A percentile compares a stretch with the other conserved stretches of the same genome.
These are phyloP conservation scores for Penicillium sp. DNA, from an alignment of 2,329 filamentous ascomycete genomes.

Conservation along the genomic window DNA sequence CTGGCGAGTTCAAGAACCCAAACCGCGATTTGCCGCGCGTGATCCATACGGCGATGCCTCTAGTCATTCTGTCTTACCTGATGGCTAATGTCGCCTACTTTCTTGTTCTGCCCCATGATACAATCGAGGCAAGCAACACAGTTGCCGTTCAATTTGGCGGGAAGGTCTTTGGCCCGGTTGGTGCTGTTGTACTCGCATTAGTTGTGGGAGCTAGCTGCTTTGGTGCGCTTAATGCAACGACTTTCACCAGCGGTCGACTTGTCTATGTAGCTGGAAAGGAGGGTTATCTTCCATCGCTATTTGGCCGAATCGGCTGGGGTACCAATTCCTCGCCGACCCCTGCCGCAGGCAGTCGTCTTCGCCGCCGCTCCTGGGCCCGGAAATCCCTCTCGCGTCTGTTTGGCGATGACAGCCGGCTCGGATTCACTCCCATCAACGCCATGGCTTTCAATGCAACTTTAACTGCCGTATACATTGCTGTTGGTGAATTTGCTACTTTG, in stretches of 20 bases:
- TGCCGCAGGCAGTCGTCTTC: conserved; percentile 40
- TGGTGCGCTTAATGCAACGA: conserved; percentile 89
- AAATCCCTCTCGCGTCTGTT: conserved; percentile 66
- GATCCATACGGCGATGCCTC: conserved; percentile 93
- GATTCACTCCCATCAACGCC: conserved; percentile 92
- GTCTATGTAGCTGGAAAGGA: conserved; percentile 95
- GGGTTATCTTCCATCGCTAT: conserved; percentile 83
- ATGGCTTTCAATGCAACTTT: conserved; percentile 79
- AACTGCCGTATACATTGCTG: conserved; percentile 75
- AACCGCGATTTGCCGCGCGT: conserved; percentile 87
- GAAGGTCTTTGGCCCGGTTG: conserved; percentile 84
- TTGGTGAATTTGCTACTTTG: conserved; percentile 89
- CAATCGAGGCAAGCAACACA: conserved; percentile 87
- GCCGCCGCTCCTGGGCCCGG: conserved; percentile 58
- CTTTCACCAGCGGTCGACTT: conserved; percentile 88
- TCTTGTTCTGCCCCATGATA: conserved; percentile 79
- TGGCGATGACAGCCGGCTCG: conserved; percentile 78
- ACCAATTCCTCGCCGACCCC: conserved; percentile 28
- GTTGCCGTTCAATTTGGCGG: conserved; percentile 93
- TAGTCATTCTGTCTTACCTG: conserved; percentile 89
- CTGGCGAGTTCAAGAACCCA: conserved; percentile 94
- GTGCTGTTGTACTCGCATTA: conserved; percentile 81
- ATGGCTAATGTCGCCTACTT: conserved; percentile 94
- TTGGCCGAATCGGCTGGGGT: conserved; percentile 79
- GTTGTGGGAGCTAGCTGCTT: conserved; percentile 92